Base-by-base conservation (phyloP, 2,329 filamentous ascomycete genomes). In the Byssochlamys sp. region DNA sequence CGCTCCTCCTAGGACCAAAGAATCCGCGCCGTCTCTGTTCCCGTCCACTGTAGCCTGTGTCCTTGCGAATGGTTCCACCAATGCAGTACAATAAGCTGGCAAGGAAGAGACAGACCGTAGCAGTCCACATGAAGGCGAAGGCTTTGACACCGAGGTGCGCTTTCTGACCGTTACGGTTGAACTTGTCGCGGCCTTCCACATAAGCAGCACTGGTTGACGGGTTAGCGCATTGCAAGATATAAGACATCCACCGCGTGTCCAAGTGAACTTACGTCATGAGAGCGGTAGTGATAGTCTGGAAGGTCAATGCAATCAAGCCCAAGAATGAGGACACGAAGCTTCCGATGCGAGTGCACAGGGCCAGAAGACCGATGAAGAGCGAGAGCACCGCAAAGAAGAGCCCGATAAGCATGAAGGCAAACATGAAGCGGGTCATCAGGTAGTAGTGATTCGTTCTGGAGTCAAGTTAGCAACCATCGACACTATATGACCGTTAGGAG, bases 361-460 rank as follows among this genome's bases (percentile, higher is more conserved):
- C 73, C 56, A 78, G 64, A 7, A 77, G 63, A 7, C 80, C 77
- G 28, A 73, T 72, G 59, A 80, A 68, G 14, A 81, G 71, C 2
- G 76, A 74, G 57, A 69, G 61, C 12, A 76, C 73, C 52, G 70
- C 83, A 72, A 95, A 94, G 79, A 96, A 85, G 39, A 96, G 82
- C 19, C 85, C 84, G 63, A 97, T 86, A 57, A 97, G 78, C 77
- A 89, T 89, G 74, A 96, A 94, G 39, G 91, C 90, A 83, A 92
- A 97, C 73, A 90, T 88, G 78, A 96, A 96, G 48, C 92, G 84
- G 77, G 90, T 95, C 69, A 94, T 81, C 75, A 91, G 90, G 77
- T 82, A 97, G 79, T 86, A 95, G 61, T 78, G 83, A 64, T 84
- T 79, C 9, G 77, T 75, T 39, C 87, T 79, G 58, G 9, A n/a